Percentiles rank a stretch among this genome's conserved stretches.
Evolutionary conservation across 805 yeast species (phyloP).

Genomic region (Lachancea thermotolerans): DNA sequence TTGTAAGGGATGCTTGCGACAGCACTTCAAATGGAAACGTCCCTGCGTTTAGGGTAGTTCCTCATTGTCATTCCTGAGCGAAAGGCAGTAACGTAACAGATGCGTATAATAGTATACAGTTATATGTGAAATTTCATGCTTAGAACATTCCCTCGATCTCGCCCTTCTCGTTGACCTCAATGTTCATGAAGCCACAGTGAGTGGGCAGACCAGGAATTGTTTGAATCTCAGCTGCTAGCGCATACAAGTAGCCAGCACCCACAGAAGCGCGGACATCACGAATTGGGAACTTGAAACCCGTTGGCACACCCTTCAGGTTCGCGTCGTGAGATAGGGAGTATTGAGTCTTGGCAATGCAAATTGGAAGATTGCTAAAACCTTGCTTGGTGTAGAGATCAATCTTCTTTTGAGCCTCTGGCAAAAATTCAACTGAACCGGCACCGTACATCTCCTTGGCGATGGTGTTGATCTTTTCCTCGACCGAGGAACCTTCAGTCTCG

Average conservation of each 20-base stretch:
- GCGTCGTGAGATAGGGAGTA: slow-evolving; percentile 82
- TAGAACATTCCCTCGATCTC: slow-evolving; percentile 76
- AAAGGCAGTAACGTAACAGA: too few relatives aligned
- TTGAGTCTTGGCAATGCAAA: slow-evolving; percentile 82
- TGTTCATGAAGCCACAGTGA: slow-evolving; percentile 81
- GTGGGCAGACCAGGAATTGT: slow-evolving; percentile 85
- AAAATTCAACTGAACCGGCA: slow-evolving; percentile 63
- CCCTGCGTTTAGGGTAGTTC: too few relatives aligned
- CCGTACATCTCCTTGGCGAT: slow-evolving; percentile 77
- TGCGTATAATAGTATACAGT: neutral
- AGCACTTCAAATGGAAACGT: too few relatives aligned
- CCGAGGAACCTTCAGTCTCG: slow-evolving; percentile 46
- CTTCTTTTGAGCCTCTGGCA: slow-evolving; percentile 63
- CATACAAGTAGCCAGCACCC: slow-evolving; percentile 83
- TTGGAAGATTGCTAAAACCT: slow-evolving; percentile 72
- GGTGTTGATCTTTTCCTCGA: slow-evolving; percentile 59
- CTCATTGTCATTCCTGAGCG: too few relatives aligned
- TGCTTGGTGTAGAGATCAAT: slow-evolving; percentile 61
- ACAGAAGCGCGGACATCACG: slow-evolving; percentile 71
- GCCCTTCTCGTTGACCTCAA: slow-evolving; percentile 72
- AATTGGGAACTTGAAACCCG: slow-evolving; percentile 72
- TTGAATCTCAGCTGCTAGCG: slow-evolving; percentile 79
- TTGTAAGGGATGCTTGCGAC: too few relatives aligned
- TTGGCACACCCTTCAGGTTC: slow-evolving; percentile 74
- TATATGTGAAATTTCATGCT: slow-evolving; percentile 2